Evolutionary conservation across 2,329 filamentous ascomycete genomes (phyloP), one percentile per base, ranked within the genome.

Genomic region (Aspergillus melleus): DNA sequence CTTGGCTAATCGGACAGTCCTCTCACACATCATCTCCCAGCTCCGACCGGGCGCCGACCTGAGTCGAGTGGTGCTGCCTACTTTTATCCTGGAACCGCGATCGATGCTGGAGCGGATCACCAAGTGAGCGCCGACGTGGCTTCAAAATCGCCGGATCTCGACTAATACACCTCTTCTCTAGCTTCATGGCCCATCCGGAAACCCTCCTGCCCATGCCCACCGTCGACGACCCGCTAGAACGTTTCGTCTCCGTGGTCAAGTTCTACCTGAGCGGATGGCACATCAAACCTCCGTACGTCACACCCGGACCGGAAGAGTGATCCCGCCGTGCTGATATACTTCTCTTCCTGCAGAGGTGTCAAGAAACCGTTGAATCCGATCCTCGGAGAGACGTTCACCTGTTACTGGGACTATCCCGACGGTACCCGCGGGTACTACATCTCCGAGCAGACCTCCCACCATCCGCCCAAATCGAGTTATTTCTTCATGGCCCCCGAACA

Each of bases 201-300:
- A 96, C 92, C 72, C 88, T 99, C 32, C 86, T 99, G 4, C 89
- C 90, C 36, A 95, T 98, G 76, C 86, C 94, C 49, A 81, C 86
- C 51, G 90, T 97, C 68, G 90, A 98, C 54, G 94, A 99, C 72
- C 94, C 95, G 1, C 81, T 92, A 58, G 83, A 94, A 71, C 87
- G 95, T 74, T 99, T 99, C 73, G 88, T 98, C 30, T 91, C 92
- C 14, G 95, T 99, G 53, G 91, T 97, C 73, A 97, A 96, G 78
- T 99, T 99, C 77, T 99, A 99, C 77, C 83, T 99, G 49, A 96
- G 92, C 76, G 95, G 95, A 70, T 99, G 95, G 95, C 95, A 99
- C 76, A 97, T 99, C 74, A 95, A 94, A 77, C 95, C 95, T 72
- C 90, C 92, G 92, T 96, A 85, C 72, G 90, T 83, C 53, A 22